phyloP scores from a whole-genome alignment of 2,329 filamentous ascomycete genomes.

The Fusarium xyrophilum region DNA sequence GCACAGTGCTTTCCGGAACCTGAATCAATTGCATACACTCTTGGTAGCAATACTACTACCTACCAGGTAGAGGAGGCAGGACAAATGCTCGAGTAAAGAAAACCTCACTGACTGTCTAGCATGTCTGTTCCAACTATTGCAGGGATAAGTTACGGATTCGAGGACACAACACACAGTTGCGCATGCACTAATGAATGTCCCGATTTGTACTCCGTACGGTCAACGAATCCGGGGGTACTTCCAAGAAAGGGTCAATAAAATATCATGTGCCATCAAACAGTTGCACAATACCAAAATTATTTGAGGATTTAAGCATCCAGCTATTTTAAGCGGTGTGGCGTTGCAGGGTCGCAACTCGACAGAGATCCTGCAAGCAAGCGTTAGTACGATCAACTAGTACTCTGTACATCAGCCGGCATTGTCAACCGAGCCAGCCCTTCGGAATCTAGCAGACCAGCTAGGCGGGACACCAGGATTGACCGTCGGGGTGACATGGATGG shows the following conservation, averaged over 20 bases:
- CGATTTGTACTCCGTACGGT: background rate
- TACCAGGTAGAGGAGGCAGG: too few relatives aligned
- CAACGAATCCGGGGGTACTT: background rate
- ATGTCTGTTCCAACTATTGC: background rate
- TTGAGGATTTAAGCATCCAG: background rate
- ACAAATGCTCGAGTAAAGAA: background rate
- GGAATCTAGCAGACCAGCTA: slow-evolving; percentile 36
- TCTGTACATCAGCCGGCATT: slow-evolving; percentile 17
- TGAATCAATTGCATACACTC: background rate
- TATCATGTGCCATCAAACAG: background rate
- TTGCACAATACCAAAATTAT: background rate
- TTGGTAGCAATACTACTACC: background rate
- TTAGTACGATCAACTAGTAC: slow-evolving; percentile 21
- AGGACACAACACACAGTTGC: background rate
- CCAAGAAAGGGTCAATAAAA: background rate
- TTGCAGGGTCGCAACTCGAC: slow-evolving; percentile 3
- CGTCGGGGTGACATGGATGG: slow-evolving; percentile 23
- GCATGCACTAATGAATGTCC: background rate
- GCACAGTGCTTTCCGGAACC: background rate
- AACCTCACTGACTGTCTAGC: background rate
- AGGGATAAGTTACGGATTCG: background rate
- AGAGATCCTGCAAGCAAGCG: slow-evolving; percentile 25
- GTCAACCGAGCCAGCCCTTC: slow-evolving; percentile 37
- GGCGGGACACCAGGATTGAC: slow-evolving; percentile 24
- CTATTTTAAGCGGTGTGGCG: slow-evolving; percentile 26